Percentiles rank a stretch among this genome's conserved stretches.
These are phyloP conservation scores for Rubia yunnanensis DNA, from an alignment of 257 asterid genomes.

Conservation along the genomic window DNA sequence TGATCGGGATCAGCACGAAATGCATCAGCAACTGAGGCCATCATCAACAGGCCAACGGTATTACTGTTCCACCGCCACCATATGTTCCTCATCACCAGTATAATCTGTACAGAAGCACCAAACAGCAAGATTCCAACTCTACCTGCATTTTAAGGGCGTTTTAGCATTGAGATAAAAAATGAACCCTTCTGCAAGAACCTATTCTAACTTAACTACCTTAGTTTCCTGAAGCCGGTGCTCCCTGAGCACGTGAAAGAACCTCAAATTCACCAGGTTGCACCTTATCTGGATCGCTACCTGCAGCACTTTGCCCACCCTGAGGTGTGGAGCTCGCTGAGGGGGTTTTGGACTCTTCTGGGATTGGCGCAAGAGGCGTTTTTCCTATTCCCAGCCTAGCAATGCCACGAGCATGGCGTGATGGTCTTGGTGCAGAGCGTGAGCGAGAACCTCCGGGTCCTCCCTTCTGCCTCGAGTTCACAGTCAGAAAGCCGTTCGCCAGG, in stretches of 20 bases:
- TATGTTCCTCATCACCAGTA: conserved; percentile 12
- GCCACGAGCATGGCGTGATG: conserved; percentile 30
- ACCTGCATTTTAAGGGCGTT: background rate
- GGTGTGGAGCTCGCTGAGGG: background rate
- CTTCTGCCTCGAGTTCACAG: conserved; percentile 21
- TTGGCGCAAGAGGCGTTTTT: conserved; percentile 12
- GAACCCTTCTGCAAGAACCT: background rate
- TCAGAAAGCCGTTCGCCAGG: conserved; percentile 17
- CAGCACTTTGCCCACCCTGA: conserved; percentile 16
- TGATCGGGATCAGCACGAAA: no score
- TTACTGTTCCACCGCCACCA: conserved; percentile 8
- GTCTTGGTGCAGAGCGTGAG: conserved; percentile 25
- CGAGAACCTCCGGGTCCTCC: conserved; percentile 18
- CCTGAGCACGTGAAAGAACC: conserved; percentile 18
- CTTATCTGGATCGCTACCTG: conserved; percentile 15
- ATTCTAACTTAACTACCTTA: conserved; percentile 10
- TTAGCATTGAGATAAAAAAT: background rate
- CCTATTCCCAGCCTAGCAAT: conserved; percentile 7
- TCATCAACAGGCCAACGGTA: background rate
- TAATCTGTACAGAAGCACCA: conserved; percentile 7
- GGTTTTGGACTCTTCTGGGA: conserved; percentile 12
- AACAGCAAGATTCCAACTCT: conserved; percentile 1
- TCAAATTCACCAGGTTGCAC: conserved; percentile 13
- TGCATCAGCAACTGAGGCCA: conserved; percentile 4
- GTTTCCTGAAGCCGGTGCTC: conserved; percentile 15